Base-by-base conservation (phyloP, 2,329 filamentous ascomycete species). In the Ascocoryne sarcoides region DNA sequence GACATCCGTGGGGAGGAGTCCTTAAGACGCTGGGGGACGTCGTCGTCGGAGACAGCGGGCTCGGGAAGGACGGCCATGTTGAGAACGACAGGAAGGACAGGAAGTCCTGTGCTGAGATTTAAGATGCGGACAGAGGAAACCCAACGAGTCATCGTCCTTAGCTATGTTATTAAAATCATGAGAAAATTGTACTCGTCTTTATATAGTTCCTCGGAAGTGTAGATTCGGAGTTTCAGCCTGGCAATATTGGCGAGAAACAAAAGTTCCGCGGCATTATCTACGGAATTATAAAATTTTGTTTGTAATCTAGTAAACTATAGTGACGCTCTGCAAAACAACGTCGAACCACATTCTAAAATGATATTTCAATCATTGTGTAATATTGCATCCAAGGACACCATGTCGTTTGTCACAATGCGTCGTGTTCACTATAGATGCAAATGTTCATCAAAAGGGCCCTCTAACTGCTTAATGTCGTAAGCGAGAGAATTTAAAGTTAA, bases 211-310 rank as follows among this genome's bases (percentile, higher is more conserved):
- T 51, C 40, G 46, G 48, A 52, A 46, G 32, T 51, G 46, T 46
- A 37, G 30, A 39, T 44, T 51, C 48, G 50, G 44, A 47, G 47
- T 53, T 49, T 51, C 46, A 46, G 44, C 40, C 17, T 48, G 34
- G 43, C 37, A 37, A 43, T 47, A 51, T 52, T 51, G 37, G 46
- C 46, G 48, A 51, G 44, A 46, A 45, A 41, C 46, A 46, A 20
- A 51, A 53, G 38, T 35, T n/a, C 50, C 50, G 47, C 50, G 50
- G 50, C 44, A 51, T 46, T 53, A 53, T 51, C 42, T 52, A 43
- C 45, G 44, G 44, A 46, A 44, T 44, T 48, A 46, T 48, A 46
- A 39, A 19, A 44, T 39, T 44, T 46, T 28, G n/a, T n/a, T n/a
- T n/a, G n/a, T n/a, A n/a, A n/a, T n/a, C n/a, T n/a, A n/a, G n/a